These are phyloP conservation scores for Colletotrichum sp. DNA, from an alignment of 2,329 filamentous ascomycete genomes.

Conservation along the genomic window DNA sequence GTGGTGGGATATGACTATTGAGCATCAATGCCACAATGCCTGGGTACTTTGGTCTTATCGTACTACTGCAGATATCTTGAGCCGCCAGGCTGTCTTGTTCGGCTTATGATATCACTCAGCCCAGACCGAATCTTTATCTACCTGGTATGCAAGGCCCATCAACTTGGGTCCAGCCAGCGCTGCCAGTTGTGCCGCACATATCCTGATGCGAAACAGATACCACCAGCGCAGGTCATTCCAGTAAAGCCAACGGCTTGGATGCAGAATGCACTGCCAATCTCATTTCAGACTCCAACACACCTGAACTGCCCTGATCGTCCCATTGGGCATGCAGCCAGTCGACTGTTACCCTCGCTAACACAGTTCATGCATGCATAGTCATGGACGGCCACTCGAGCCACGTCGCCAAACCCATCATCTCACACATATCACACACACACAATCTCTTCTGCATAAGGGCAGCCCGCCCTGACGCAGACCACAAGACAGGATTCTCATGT, in stretches of 20 bases:
- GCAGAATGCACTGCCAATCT: neutral
- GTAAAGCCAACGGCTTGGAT: neutral
- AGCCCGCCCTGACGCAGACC: neutral
- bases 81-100: neutral
- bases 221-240: neutral
- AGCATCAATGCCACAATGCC: neutral
- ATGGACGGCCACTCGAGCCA: neutral
- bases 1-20: neutral
- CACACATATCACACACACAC: neutral
- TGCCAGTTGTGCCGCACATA: neutral
- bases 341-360: neutral
- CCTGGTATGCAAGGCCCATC: neutral
- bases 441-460: neutral
- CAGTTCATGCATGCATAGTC: slow-evolving; percentile 1
- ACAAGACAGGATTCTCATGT: neutral
- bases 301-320: neutral
- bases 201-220: neutral
- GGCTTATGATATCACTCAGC: neutral
- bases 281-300: neutral
- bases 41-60: neutral
- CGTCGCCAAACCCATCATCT: neutral
- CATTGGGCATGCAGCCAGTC: neutral
- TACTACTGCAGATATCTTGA: neutral
- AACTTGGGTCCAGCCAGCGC: neutral
- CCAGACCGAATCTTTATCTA: neutral